Conservation (phyloP, 2,329 filamentous ascomycete species). For the Didymella segeticola region DNA sequence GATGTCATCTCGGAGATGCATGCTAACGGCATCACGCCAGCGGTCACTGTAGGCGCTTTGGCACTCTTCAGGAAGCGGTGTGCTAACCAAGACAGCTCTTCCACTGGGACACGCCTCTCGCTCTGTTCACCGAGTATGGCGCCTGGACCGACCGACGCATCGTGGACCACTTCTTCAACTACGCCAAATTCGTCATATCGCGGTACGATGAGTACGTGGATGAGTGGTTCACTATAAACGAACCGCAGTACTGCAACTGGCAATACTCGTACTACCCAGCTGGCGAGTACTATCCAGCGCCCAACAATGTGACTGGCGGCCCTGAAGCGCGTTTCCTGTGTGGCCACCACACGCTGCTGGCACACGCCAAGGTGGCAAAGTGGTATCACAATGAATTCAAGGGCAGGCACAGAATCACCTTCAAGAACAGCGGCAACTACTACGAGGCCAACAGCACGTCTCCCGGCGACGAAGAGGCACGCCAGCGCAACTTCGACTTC, state of each 20-base stretch:
- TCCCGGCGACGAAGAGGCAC: constrained; percentile 45
- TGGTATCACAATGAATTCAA: constrained; percentile 57
- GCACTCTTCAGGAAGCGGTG: too few relatives aligned
- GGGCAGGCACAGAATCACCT: constrained; percentile 50
- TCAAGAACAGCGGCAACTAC: constrained; percentile 55
- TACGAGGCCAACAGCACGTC: constrained; percentile 49
- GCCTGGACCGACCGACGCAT: constrained; percentile 50
- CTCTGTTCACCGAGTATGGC: constrained; percentile 52
- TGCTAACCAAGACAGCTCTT: constrained; percentile 35
- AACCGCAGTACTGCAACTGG: constrained; percentile 58
- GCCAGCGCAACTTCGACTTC: constrained; percentile 52
- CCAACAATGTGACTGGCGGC: constrained; percentile 52
- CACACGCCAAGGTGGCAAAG: constrained; percentile 53
- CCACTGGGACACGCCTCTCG: constrained; percentile 54
- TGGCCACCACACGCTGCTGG: constrained; percentile 53
- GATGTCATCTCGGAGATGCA: constrained; percentile 49
- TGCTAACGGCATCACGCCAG: constrained; percentile 44
- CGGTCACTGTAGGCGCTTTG: constrained; percentile 36
- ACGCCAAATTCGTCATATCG: constrained; percentile 52
- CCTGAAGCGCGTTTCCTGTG: constrained; percentile 52
- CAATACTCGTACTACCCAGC: constrained; percentile 55
- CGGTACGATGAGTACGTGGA: constrained; percentile 51
- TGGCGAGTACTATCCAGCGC: constrained; percentile 55
- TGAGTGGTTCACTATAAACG: constrained; percentile 52
- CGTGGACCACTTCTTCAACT: constrained; percentile 52